A percentile compares a stretch with the other conserved stretches of the same genome.
These are phyloP conservation scores for Keqinozyma sinolaborantium DNA, from an alignment of 1,139 yeast genomes.

Conservation along the genomic window DNA sequence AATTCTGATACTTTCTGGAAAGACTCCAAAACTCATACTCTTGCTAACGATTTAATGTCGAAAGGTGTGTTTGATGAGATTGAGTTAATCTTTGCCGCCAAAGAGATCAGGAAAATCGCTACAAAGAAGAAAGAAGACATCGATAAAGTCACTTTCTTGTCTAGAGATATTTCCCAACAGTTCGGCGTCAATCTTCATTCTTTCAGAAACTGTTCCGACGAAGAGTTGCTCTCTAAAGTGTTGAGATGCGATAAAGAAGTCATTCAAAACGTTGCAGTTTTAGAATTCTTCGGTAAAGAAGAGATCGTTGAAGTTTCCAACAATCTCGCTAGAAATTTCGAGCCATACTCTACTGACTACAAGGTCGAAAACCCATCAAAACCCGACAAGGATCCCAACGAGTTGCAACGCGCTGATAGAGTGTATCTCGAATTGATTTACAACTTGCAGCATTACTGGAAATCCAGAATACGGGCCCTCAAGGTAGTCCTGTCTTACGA, in stretches of 20 bases:
- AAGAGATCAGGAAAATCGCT: slow-evolving; percentile 60
- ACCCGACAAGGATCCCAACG: slow-evolving; percentile 74
- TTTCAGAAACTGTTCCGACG: slow-evolving; percentile 50
- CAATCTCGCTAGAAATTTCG: slow-evolving; percentile 58
- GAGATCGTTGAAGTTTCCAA: slow-evolving; percentile 65
- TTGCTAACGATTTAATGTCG: slow-evolving; percentile 59
- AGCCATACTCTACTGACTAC: slow-evolving; percentile 65
- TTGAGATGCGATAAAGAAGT: slow-evolving; percentile 62
- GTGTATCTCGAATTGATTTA: slow-evolving; percentile 69
- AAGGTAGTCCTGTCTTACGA: slow-evolving; percentile 58
- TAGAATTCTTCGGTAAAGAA: slow-evolving; percentile 70
- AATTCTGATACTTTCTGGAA: slow-evolving; percentile 69
- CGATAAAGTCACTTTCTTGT: slow-evolving; percentile 56
- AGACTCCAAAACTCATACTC: slow-evolving; percentile 26
- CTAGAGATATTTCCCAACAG: slow-evolving; percentile 73
- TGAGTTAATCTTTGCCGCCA: slow-evolving; percentile 75
- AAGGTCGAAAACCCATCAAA: slow-evolving; percentile 37
- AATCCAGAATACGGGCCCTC: slow-evolving; percentile 71
- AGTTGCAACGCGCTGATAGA: slow-evolving; percentile 74
- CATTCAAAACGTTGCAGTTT: slow-evolving; percentile 53
- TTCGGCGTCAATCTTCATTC: slow-evolving; percentile 74
- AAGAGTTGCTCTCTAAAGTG: slow-evolving; percentile 54
- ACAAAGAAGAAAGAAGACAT: slow-evolving; percentile 45
- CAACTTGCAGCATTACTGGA: slow-evolving; percentile 78
- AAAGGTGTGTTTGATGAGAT: slow-evolving; percentile 75